Evolutionary conservation across 164 flowering plant genomes (phyloP), one percentile per base, ranked within the genome.

Genomic region (Stephania cephalantha): DNA sequence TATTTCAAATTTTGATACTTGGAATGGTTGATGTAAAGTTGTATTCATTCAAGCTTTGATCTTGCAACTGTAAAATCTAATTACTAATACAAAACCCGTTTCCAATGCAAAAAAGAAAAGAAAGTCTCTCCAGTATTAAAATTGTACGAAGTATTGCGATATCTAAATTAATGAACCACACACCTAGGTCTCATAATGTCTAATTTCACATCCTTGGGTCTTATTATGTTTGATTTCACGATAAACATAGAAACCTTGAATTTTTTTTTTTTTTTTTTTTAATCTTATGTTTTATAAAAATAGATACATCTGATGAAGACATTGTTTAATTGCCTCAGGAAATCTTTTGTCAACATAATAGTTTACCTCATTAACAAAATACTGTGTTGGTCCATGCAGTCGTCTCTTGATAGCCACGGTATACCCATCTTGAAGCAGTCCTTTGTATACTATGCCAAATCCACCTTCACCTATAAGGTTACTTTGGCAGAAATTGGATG

Each of bases 401-500:
- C 79, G 82, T 78, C 86, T 82, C 78, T 87, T 87, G 71, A 87
- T 81, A 58, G 85, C 88, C 72, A 86, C 88, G 10, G 84, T 73
- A 64, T 86, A 79, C 68, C 90, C 88, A 79, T 87, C 87, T 72
- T 78, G 85, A 78, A 87, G 88, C 74, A 87, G 58, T 63, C 88
- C 90, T 74, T 80, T 85, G 73, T 85, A 84, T 11, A 79, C 86
- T 53, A 78, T 76, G 73, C 89, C 89, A 70, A 87, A 85, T 46
- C 79, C 78, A 71, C 88, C 85, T 80, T 84, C 85, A 71, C 88
- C 90, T 13, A 87, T 79, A 71, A 85, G 44, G 73, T 85, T 84
- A 81, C 61, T 82, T 46, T 55, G 80, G 50, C 81, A 83, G 75
- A 87, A 87, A 70, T 78, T 77, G 76, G 71, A 70, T 13, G 90